Conservation (phyloP, 768 basidiomycete species). For the Mrakia hoshinonis region DNA sequence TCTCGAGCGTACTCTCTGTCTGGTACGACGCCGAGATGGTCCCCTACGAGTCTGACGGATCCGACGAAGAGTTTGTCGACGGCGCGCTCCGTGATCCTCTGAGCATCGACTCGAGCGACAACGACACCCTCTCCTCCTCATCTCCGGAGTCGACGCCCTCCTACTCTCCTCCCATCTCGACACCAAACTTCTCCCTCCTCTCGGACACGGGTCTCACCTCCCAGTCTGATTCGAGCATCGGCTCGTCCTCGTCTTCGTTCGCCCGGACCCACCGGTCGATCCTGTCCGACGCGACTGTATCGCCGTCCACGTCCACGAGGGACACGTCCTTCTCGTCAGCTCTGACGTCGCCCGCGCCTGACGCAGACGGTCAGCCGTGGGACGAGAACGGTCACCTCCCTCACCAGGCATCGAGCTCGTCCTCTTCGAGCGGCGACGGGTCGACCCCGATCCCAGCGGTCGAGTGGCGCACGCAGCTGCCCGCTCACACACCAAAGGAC, state of each 20-base stretch:
- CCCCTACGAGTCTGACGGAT: slow-evolving; percentile 16
- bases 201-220: neutral
- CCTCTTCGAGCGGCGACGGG: neutral
- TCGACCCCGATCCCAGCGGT: slow-evolving; percentile 4
- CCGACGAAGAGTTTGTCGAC: slow-evolving; percentile 2
- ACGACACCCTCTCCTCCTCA: neutral
- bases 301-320: neutral
- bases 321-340: neutral
- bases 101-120: slow-evolving; percentile 12
- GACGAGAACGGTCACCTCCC: neutral
- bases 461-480: slow-evolving; percentile 22
- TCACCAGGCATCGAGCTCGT: neutral
- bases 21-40: slow-evolving; percentile 30
- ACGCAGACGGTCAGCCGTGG: neutral
- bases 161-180: slow-evolving; percentile 4
- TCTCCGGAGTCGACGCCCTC: slow-evolving; percentile 3
- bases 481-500: slow-evolving; percentile 26
- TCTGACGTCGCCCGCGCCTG: neutral
- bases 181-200: slow-evolving; percentile 7
- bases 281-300: neutral
- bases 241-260: neutral
- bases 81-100: neutral
- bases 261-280: neutral
- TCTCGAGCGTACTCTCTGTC: slow-evolving; percentile 25
- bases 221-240: neutral